Percentiles rank a stretch among this genome's conserved stretches.
These are phyloP conservation scores for Epichloe festucae DNA, from an alignment of 2,329 filamentous ascomycete species.

Conservation along the genomic window DNA sequence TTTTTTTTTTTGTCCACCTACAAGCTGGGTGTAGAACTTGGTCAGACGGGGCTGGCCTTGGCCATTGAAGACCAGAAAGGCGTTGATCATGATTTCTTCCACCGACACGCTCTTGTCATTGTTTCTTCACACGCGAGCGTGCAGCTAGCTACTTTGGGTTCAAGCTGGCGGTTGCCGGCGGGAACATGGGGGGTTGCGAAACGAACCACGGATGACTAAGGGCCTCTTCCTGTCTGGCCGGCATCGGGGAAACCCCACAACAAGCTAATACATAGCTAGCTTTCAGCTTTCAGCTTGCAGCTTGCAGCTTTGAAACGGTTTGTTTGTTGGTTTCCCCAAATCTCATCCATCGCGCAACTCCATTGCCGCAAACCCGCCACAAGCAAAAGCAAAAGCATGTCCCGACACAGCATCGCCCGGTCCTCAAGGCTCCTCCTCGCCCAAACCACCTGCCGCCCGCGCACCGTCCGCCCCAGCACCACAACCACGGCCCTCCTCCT, in stretches of 20 bases:
- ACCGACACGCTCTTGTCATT: background rate
- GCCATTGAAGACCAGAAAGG: conserved; percentile 97
- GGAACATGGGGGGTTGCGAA: background rate
- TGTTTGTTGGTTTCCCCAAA: no score
- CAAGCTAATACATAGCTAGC: no score
- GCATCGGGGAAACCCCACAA: no score
- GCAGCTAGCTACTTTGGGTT: no score
- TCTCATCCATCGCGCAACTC: background rate
- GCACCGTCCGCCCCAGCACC: conserved; percentile 11
- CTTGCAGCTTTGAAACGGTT: no score
- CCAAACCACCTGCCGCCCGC: conserved; percentile 19
- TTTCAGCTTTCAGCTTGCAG: no score
- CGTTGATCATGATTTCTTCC: conserved; percentile 71
- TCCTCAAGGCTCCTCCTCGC: conserved; percentile 24
- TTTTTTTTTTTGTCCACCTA: conserved; percentile 20
- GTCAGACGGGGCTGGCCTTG: conserved; percentile 91
- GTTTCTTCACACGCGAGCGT: background rate
- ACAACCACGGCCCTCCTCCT: background rate
- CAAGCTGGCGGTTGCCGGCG: background rate
- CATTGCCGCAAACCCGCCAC: background rate
- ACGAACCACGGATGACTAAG: no score
- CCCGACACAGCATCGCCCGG: conserved; percentile 21
- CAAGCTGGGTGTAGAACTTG: conserved; percentile 97
- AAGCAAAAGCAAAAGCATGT: conserved; percentile 12
- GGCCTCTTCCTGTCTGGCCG: no score